Percentiles rank a stretch among this genome's conserved stretches.
phyloP scores from a whole-genome alignment of 2,329 filamentous ascomycete genomes.

The Colletotrichum endophyticum region DNA sequence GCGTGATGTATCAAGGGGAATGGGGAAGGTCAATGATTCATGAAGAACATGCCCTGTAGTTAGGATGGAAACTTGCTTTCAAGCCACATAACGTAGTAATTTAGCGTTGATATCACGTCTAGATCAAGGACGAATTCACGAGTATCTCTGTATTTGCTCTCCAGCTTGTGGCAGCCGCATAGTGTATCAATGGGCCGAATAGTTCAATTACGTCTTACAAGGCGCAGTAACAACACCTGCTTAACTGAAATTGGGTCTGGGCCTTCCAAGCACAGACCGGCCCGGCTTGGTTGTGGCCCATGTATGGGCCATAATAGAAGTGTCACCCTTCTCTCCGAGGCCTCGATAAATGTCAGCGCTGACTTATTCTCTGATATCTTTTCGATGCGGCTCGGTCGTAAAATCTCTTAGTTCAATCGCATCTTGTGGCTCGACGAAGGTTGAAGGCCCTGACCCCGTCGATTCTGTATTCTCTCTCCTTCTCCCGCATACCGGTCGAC shows the following conservation, averaged over 20 bases:
- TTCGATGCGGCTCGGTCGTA: neutral
- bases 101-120: neutral
- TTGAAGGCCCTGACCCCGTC: neutral
- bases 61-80: neutral
- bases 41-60: neutral
- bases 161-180: neutral
- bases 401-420: neutral
- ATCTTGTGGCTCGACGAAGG: neutral
- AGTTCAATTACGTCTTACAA: neutral
- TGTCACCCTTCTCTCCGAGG: neutral
- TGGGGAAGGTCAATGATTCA: neutral
- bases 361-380: neutral
- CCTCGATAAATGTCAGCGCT: neutral
- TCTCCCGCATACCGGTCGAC: neutral
- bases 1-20: neutral
- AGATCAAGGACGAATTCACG: neutral
- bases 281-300: neutral
- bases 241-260: neutral
- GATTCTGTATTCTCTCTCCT: neutral
- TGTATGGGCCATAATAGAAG: neutral
- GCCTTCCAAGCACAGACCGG: neutral
- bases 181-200: neutral
- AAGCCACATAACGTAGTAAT: neutral
- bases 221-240: neutral
- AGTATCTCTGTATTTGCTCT: neutral